Evolutionary conservation across 805 yeast species (phyloP), one percentile per base, ranked within the genome.

Genomic region (Spathaspora girioi): DNA sequence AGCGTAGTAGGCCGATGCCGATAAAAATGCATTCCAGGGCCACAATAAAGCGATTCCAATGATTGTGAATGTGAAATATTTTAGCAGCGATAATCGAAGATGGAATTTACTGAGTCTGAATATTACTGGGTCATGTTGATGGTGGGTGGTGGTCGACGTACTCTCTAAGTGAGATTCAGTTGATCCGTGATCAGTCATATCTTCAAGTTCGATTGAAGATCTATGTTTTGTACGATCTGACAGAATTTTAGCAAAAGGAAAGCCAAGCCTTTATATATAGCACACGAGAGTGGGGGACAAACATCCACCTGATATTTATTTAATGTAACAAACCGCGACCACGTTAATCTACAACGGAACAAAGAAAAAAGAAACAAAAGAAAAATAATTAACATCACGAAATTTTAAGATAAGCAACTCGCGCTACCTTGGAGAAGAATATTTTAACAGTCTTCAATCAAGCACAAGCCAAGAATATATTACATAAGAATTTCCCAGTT

Each of bases 11-110:
- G 87, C 86, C 0, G 96, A 81, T 0, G 97, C 97, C 1, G 96
- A 83, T 9, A 94, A 69, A 56, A 92, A 86, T 58, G 94, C 84
- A 73, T 93, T 94, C 97, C 98, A 93, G 0, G 98, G 98, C 97
- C 98, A 93, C 18, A 93, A 75, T 18, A 87, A 74, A 1, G 96
- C 86, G 12, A 89, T 76, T 0, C 97, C 97, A 7, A 88, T 77
- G 11, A 81, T 58, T 20, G 83, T 68, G 60, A 86, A 90, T 0
- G 93, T 81, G 10, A 77, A 26, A 61, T 87, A 89, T 44, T 64
- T 61, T 20, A 74, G 59, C 54, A 64, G 69, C 1, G 74, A 65
- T 56, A 55, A 31, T 45, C 20, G 50, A 26, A 14, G 42, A 41
- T 11, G 29, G 45, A n/a, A 38, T 51, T 15, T 23, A 44, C 43